Evolutionary conservation across 805 yeast genomes (phyloP).

Genomic region (Starmerella kuoi): DNA sequence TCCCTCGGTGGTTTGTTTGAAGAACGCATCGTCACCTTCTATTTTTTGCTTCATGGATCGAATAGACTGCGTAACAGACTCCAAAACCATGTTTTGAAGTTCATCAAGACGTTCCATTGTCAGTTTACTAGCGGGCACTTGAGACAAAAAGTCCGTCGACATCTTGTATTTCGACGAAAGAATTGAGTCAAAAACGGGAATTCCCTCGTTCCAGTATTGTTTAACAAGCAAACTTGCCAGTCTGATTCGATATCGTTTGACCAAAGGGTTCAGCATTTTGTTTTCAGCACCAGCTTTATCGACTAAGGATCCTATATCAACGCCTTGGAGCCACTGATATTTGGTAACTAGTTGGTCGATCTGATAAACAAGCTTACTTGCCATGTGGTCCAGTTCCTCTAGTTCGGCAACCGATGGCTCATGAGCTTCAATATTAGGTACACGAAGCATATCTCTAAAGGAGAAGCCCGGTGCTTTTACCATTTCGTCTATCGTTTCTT

Average conservation of each 20-base stretch:
- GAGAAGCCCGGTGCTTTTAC: too few species aligned
- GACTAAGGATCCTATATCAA: conserved; percentile 26
- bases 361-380: conserved; percentile 41
- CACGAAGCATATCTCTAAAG: too few species aligned
- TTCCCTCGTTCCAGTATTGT: conserved; percentile 37
- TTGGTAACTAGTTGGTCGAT: conserved; percentile 39
- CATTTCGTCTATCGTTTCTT: too few species aligned
- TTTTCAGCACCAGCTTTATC: neutral
- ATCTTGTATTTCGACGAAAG: conserved; percentile 26
- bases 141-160: conserved; percentile 6
- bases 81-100: conserved; percentile 15
- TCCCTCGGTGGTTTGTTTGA: neutral
- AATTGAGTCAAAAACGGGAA: conserved; percentile 47
- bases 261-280: conserved; percentile 33
- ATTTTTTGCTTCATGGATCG: neutral
- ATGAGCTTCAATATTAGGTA: neutral
- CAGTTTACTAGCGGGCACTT: neutral
- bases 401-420: conserved; percentile 21
- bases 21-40: neutral
- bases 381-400: conserved; percentile 38
- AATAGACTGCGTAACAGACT: conserved; percentile 7
- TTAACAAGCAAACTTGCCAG: conserved; percentile 51
- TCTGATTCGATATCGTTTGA: conserved; percentile 23
- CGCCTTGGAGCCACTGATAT: conserved; percentile 41
- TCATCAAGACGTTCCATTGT: conserved; percentile 10